Evolutionary conservation across 2,329 filamentous ascomycete species (phyloP), one percentile per base, ranked within the genome.

Genomic region (Onygenales sp.): DNA sequence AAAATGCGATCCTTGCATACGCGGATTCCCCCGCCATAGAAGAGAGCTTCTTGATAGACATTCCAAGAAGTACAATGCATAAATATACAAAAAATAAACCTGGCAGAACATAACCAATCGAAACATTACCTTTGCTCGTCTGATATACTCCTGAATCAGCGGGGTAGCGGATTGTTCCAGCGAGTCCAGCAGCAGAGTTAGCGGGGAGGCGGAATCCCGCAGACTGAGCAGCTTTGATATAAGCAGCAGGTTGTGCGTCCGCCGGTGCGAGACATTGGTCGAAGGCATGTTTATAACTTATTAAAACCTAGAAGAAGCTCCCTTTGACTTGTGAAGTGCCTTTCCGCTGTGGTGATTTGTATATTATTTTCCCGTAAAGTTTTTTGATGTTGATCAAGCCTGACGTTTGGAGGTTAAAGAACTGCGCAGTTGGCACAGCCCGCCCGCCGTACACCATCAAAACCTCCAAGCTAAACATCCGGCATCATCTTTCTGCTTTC

Each of bases 161-260:
- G 84, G 84, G 33, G 76, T 77, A 6, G 84, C 87, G 31, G 84
- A 83, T 70, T 95, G 90, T 71, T 95, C 89, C 33, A 96, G 76
- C 36, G 79, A 88, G 69, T 97, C 92, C 53, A 95, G 77, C 2
- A 96, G 71, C 31, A 97, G 75, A 0, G 91, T 96, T 63, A 97
- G 83, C 2, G 92, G 92, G 48, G 89, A 95, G 11, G 86, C 83
- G 53, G 82, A 83, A 68, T 93, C 87, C 57, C 88, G 81, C 53
- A 88, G 75, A 64, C 84, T 88, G 58, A 95, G 77, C 2, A 95
- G 75, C 65, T 89, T 91, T 58, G 90, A 87, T 52, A 95, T 83
- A 2, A 95, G 76, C 2, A 95, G 80, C 21, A 94, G 73, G 66
- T 90, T 91, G 70, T 95, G 90, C 17, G 88, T 91, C 58, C 88